Evolutionary conservation across 768 basidiomycete species (phyloP).

Genomic region (Lactarius sanguifluus): DNA sequence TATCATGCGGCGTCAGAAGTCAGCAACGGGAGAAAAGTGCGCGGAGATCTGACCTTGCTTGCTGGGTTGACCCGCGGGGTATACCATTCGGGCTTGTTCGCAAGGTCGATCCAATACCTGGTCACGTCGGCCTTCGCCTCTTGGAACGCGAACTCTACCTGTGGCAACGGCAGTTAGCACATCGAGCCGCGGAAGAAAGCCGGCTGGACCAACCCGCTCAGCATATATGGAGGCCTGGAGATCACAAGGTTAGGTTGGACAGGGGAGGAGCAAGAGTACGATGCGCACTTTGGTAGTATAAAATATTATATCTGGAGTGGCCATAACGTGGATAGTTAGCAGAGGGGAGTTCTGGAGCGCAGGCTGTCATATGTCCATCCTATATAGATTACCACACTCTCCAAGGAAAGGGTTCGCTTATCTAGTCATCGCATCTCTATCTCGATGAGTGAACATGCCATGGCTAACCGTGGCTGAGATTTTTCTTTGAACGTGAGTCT

Average conservation of each 20-base stretch:
- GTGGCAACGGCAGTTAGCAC: constrained; percentile 4
- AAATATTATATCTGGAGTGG: constrained; percentile 38
- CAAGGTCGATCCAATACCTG: constrained; percentile 55
- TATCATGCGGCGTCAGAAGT: constrained; percentile 29
- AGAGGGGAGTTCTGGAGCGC: not conserved
- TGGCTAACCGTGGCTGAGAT: too few relatives aligned
- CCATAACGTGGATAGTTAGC: not conserved
- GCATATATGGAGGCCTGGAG: constrained; percentile 53
- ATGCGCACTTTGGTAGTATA: constrained; percentile 37
- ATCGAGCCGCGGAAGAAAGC: not conserved
- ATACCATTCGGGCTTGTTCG: constrained; percentile 68
- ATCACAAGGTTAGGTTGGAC: not conserved
- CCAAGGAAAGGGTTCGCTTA: too few relatives aligned
- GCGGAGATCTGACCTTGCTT: constrained; percentile 48
- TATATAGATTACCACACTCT: too few relatives aligned
- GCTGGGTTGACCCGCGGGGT: constrained; percentile 58
- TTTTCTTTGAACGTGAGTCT: too few relatives aligned
- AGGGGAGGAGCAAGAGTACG: not conserved
- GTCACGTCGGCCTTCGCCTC: constrained; percentile 51
- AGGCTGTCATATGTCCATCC: not conserved
- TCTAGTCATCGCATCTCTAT: too few relatives aligned
- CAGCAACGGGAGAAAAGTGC: too few relatives aligned
- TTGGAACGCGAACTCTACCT: constrained; percentile 58
- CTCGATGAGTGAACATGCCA: too few relatives aligned
- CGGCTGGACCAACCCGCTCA: constrained; percentile 43